Conservation (phyloP, 2,329 filamentous ascomycete genomes). For the Thielaviopsis punctulata region DNA sequence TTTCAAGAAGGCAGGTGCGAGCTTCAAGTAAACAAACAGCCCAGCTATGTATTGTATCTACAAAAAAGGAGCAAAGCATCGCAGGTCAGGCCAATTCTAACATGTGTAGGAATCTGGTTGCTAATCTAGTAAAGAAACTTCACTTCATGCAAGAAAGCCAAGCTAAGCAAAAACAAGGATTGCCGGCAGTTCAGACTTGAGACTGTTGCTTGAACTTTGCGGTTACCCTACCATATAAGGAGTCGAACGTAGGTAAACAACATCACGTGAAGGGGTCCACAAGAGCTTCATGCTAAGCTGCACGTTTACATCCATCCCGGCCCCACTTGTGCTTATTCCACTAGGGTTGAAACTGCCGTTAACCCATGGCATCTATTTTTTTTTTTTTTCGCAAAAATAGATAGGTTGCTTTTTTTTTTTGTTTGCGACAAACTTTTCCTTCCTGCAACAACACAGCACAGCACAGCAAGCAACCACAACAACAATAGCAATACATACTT, state of each 20-base stretch:
- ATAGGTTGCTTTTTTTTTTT: neutral
- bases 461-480: no score
- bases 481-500: no score
- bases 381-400: neutral
- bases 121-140: neutral
- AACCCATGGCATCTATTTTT: neutral
- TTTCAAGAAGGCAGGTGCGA: no score
- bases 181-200: neutral
- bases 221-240: neutral
- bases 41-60: no score
- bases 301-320: neutral
- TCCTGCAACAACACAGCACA: neutral
- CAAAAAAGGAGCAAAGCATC: conserved; percentile 9
- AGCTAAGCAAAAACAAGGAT: conserved; percentile 2
- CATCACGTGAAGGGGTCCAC: neutral
- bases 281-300: neutral
- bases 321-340: neutral
- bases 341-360: neutral
- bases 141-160: conserved; percentile 8
- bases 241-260: neutral
- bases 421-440: neutral
- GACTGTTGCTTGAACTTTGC: no score
- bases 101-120: no score
- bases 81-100: neutral
- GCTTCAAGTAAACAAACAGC: no score